Evolutionary conservation across 306 rosid genomes (phyloP), one percentile per base, ranked within the genome.

Genomic region (Alnus rubra): DNA sequence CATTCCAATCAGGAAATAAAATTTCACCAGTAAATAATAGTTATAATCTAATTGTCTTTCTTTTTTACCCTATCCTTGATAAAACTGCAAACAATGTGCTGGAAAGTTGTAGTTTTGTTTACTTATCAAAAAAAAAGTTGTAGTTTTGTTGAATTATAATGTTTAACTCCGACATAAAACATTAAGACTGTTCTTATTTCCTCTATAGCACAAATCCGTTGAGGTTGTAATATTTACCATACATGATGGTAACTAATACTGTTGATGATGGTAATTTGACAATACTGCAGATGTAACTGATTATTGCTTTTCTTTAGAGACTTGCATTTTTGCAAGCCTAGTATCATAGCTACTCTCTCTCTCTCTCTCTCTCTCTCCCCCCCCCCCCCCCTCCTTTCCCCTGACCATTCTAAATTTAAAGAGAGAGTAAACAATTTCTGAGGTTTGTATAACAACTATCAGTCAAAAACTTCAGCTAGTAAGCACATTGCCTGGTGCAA

Each of bases 401-500:
- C 12, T 13, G 6, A 18, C 1, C 23, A 11, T 11, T 9, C 72
- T 18, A 39, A 48, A 42, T 48, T 68, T 42, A 3, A 68, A 9
- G 72, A 65, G 5, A 39, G 8, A 18, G 51, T 18, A 39, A 42
- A 67, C 51, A 64, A 14, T 67, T 42, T 39, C 15, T 42, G 23
- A 10, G 5, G 31, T 12, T 39, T 42, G 30, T 67, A 15, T n/a
- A 68, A 68, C 72, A 16, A 44, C 44, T 31, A 31, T 63, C 18
- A 31, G 30, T 11, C 6, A 10, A 47, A 10, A 47, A 37, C 8
- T 14, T n/a, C 68, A 50, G 28, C 31, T 15, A 39, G 48, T 42
- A 37, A 23, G 15, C 23, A 58, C 12, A 31, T 77, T 74, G 79
- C 71, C 39, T 71, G 42, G 58, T 80, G 60, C 64, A 64, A 76